These are phyloP conservation scores for Aureobasidium sp. DNA, from an alignment of 2,329 filamentous ascomycete species.

Conservation along the genomic window DNA sequence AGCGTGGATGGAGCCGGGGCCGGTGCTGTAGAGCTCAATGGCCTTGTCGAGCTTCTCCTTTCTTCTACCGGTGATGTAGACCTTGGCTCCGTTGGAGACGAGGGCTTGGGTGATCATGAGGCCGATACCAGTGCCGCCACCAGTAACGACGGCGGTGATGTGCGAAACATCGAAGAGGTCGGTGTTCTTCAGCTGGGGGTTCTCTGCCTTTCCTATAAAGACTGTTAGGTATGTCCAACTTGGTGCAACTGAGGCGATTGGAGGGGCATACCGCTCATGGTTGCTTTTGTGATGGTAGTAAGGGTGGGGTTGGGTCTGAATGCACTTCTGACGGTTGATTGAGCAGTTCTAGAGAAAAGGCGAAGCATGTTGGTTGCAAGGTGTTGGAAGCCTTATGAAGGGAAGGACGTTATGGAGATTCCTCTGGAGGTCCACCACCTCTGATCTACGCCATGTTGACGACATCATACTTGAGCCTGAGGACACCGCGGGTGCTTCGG, in stretches of 20 bases:
- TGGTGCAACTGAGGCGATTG: background rate
- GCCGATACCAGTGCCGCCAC: conserved; percentile 37
- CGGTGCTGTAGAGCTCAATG: conserved; percentile 37
- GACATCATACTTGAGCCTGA: conserved; percentile 1
- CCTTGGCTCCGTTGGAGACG: conserved; percentile 31
- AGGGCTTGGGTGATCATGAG: conserved; percentile 31
- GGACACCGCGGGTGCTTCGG: background rate
- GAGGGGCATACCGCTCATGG: conserved; percentile 16
- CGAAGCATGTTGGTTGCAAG: conserved; percentile 14
- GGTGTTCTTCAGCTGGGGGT: conserved; percentile 32
- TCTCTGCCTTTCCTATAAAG: conserved; percentile 21
- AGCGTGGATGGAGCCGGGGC: conserved; percentile 33
- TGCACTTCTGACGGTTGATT: conserved; percentile 14
- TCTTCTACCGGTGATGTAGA: conserved; percentile 40
- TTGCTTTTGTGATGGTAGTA: conserved; percentile 15
- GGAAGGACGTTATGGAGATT: background rate
- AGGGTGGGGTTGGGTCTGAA: conserved; percentile 14
- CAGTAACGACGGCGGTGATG: conserved; percentile 37
- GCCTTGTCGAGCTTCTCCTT: conserved; percentile 36
- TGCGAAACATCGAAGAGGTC: conserved; percentile 39
- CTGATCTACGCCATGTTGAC: conserved; percentile 10
- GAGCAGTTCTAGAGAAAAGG: conserved; percentile 16
- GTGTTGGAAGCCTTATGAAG: background rate
- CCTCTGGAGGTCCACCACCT: background rate
- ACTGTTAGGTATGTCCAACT: background rate